These are phyloP conservation scores for Candida adriatica DNA, from an alignment of 805 yeast species.

Conservation along the genomic window DNA sequence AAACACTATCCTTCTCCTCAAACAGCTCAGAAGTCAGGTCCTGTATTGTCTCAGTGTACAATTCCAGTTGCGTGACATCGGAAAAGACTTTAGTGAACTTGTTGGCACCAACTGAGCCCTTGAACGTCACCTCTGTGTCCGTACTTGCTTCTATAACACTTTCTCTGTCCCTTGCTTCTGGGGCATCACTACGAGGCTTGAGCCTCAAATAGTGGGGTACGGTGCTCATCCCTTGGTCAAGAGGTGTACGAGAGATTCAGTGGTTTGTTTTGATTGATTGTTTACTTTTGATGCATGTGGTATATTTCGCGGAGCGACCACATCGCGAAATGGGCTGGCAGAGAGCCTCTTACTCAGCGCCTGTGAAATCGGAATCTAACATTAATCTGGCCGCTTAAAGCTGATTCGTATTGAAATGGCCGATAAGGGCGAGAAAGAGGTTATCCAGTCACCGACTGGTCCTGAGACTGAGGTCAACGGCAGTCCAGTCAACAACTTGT, in stretches of 20 bases:
- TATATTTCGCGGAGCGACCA: too few relatives aligned
- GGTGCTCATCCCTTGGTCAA: constrained; percentile 13
- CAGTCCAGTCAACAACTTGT: too few relatives aligned
- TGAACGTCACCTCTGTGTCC: constrained; percentile 20
- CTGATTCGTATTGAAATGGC: background rate
- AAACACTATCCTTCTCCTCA: constrained; percentile 32
- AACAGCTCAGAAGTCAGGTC: constrained; percentile 18
- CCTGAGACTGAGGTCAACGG: too few relatives aligned
- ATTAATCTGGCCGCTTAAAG: background rate
- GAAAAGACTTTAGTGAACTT: constrained; percentile 28
- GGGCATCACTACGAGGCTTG: constrained; percentile 25
- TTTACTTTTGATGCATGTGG: too few relatives aligned
- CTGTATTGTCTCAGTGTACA: constrained; percentile 27
- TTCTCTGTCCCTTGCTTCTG: constrained; percentile 10
- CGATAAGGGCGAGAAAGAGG: background rate
- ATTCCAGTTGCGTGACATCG: constrained; percentile 28
- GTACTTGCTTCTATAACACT: constrained; percentile 20
- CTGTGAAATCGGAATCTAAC: too few relatives aligned
- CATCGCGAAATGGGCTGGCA: too few relatives aligned
- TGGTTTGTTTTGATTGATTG: too few relatives aligned
- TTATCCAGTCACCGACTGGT: too few relatives aligned
- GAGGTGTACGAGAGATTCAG: too few relatives aligned
- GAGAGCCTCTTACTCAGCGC: too few relatives aligned
- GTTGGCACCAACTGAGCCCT: constrained; percentile 20
- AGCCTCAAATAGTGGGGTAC: constrained; percentile 33